These are phyloP conservation scores for Tolypocladium amazonense DNA, from an alignment of 2,329 filamentous ascomycete species.

Conservation along the genomic window DNA sequence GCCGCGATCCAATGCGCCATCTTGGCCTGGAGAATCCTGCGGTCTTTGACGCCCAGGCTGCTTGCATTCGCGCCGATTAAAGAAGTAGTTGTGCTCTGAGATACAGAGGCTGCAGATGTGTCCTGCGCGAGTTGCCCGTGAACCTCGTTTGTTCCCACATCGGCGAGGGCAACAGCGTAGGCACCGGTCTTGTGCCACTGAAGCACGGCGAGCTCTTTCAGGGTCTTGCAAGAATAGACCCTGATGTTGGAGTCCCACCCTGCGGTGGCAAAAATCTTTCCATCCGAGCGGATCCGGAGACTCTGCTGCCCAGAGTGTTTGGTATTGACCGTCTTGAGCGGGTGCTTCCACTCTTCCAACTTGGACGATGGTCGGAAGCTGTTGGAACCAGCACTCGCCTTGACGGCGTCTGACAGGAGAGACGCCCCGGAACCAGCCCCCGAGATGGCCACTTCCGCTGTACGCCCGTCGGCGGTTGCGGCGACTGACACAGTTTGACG, in stretches of 20 bases:
- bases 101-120: neutral
- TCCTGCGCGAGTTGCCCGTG: neutral
- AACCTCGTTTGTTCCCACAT: conserved; percentile 15
- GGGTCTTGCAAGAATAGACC: conserved; percentile 68
- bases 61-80: neutral
- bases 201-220: conserved; percentile 82
- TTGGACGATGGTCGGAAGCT: conserved; percentile 3
- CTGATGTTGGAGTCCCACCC: conserved; percentile 82
- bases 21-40: conserved; percentile 52
- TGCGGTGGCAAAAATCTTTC: conserved; percentile 74
- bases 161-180: conserved; percentile 68
- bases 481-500: conserved; percentile 13
- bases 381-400: neutral
- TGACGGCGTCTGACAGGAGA: conserved; percentile 13
- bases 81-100: neutral
- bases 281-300: conserved; percentile 66
- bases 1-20: conserved; percentile 79
- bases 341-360: conserved; percentile 27
- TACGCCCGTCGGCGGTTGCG: conserved; percentile 7
- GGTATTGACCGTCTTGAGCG: conserved; percentile 58
- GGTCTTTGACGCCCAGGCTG: conserved; percentile 41
- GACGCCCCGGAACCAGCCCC: conserved; percentile 7
- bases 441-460: conserved; percentile 4
- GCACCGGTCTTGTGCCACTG: conserved; percentile 91
- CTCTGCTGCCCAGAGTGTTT: conserved; percentile 87